Base-by-base conservation (phyloP, 768 basidiomycete species). In the Tylopilus felleus region DNA sequence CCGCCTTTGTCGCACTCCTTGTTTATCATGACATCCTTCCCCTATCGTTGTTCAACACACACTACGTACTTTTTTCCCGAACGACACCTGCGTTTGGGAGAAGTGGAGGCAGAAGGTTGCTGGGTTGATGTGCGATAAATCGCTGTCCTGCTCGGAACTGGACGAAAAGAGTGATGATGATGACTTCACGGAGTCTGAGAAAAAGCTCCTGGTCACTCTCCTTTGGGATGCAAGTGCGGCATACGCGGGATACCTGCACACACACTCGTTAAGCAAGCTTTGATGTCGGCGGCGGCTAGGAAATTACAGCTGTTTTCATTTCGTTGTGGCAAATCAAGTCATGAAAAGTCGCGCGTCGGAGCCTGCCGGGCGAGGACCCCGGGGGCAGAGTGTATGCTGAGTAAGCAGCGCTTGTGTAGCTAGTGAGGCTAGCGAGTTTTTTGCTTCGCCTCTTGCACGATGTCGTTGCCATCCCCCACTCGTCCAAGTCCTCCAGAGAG, bases 81-180 rank as follows among this genome's bases (percentile, higher is more conserved):
- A 65, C 14, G 60, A 68, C 17, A 65, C 64, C 0, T 4, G 9
- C 1, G 64, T 65, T 8, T 65, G 64, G 64, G 29, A 50, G 12
- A 46, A 4, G 35, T 65, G 64, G 65, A 62, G 55, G 41, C n/a
- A 57, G 35, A 64, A 51, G 48, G 66, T 62, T 5, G 38, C 39
- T 25, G 36, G 0, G 25, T 61, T 49, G 36, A 43, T 66, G 31
- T 55, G 49, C 33, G 52, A 55, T 2, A 49, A 6, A 39, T 53
- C 47, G 19, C 9, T 36, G 8, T 41, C 52, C 22, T 36, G 19
- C 42, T 41, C 63, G 16, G 17, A 54, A 22, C 7, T 49, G 0
- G 46, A 40, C 17, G 53, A 57, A 42, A 21, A 46, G 3, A 48
- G 13, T 33, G 31, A 33, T 13, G 31, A 44, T 8, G 16, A 9